Evolutionary conservation across 2,329 filamentous ascomycete genomes (phyloP), one percentile per base, ranked within the genome.

Genomic region (Claviceps humidiphila): DNA sequence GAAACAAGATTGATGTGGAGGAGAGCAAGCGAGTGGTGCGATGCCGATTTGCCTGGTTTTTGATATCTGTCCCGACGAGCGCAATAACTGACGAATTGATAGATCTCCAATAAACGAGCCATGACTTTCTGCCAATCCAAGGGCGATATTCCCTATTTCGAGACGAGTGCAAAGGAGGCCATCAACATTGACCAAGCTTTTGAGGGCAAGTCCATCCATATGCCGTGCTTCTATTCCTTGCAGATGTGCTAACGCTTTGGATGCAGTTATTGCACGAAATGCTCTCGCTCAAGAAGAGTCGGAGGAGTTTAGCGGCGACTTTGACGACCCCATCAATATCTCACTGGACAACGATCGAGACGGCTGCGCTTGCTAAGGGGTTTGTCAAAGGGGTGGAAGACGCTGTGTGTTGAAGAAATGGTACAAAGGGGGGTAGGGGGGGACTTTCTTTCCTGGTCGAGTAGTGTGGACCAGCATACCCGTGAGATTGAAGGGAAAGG

Each of bases 1-100:
- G 93, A 53, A 98, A 98, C 79, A 98, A 98, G 79, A 95, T 98
- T 63, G 93, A 98, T 73, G 85, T 96, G 46, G 93, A 96, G 68
- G 93, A 97, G 73, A 95, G 85, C 76, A 96, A 96, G 78, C 81
- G 93, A 68, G 89, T 93, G 76, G 86, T 87, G 66, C 61, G 78
- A 68, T 34, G 4, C 51, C 4, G 11, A 40, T 4, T 37, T 20
- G 14, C 14, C 6, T 9, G 2, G 7, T 37, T 4, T 22, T 24
- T 44, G 3, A 5, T 16, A n/a, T 26, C 2, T 37, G 41, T 24
- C 5, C 42, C 44, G 6, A 5, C 37, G 4, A 40, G 4, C 5
- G 38, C 20, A 26, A 26, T 9, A 24, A n/a, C 42, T 41, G 22
- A 52, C 39, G 30, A 34, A 40, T 30, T 30, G 17, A 20, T 53